A percentile compares a stretch with the other conserved stretches of the same genome.
Conservation (phyloP, 495 filamentous ascomycete genomes). For the Penicillium cinerascens region DNA sequence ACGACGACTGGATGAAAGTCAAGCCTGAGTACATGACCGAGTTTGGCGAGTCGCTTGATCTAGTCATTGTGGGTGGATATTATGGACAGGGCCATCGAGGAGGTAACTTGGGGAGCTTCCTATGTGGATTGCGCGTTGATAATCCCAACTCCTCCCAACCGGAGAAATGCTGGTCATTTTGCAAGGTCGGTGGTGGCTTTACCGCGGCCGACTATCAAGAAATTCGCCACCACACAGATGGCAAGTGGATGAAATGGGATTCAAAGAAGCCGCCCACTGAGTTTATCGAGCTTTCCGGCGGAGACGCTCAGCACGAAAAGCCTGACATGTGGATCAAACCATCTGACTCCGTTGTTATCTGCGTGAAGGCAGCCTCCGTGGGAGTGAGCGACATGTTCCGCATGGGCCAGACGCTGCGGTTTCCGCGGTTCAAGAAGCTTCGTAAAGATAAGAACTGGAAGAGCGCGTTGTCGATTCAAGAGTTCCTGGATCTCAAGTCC, state of each 20-base stretch:
- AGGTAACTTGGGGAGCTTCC: constrained; percentile 75
- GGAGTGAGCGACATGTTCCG: constrained; percentile 71
- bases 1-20: constrained; percentile 98
- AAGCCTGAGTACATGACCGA: constrained; percentile 99
- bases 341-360: constrained; percentile 78
- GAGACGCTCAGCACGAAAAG: constrained; percentile 66
- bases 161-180: constrained; percentile 85
- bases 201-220: constrained; percentile 78
- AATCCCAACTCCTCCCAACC: constrained; percentile 54
- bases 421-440: constrained; percentile 84
- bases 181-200: constrained; percentile 94
- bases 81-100: constrained; percentile 85
- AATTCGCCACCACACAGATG: constrained; percentile 78
- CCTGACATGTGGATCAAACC: constrained; percentile 96
- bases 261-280: constrained; percentile 70
- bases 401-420: constrained; percentile 75
- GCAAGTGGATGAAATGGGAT: constrained; percentile 90
- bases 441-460: constrained; percentile 83
- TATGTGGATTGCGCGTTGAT: constrained; percentile 80
- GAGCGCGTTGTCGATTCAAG: constrained; percentile 68
- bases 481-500: constrained; percentile 68
- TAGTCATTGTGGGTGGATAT: constrained; percentile 87
- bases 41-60: constrained; percentile 90
- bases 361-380: constrained; percentile 86
- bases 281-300: constrained; percentile 79